These are phyloP conservation scores for Mycena polygramma DNA, from an alignment of 768 basidiomycete species.

Conservation along the genomic window DNA sequence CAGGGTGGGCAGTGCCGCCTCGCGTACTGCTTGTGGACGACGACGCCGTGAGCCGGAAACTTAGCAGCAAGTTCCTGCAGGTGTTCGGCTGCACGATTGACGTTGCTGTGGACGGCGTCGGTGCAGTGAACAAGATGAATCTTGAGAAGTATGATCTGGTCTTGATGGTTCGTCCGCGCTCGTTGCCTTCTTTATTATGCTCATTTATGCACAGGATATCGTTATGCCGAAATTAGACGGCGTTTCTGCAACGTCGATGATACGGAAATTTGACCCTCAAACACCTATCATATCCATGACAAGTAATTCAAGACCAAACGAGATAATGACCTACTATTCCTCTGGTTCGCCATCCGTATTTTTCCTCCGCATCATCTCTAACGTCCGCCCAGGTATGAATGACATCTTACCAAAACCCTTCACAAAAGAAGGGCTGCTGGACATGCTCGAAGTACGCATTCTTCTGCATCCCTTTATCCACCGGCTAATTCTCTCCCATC, in stretches of 20 bases:
- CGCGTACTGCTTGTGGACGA: conserved; percentile 95
- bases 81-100: conserved; percentile 96
- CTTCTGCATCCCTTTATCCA: not conserved
- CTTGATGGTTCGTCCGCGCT: conserved; percentile 78
- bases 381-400: conserved; percentile 81
- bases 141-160: conserved; percentile 96
- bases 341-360: conserved; percentile 59
- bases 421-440: conserved; percentile 90
- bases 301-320: conserved; percentile 91
- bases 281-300: conserved; percentile 99
- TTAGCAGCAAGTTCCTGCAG: conserved; percentile 94
- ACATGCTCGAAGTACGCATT: conserved; percentile 87
- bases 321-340: conserved; percentile 92
- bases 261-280: conserved; percentile 94
- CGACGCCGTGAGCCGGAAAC: conserved; percentile 89
- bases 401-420: conserved; percentile 98
- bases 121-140: conserved; percentile 97
- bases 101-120: conserved; percentile 92
- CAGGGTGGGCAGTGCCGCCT: conserved; percentile 93
- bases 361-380: not conserved
- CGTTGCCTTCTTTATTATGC: conserved; percentile 28
- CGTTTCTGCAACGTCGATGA: conserved; percentile 91
- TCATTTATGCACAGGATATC: conserved; percentile 75
- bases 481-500: conserved; percentile 9
- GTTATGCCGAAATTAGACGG: conserved; percentile 94